Conservation (phyloP, 2,329 filamentous ascomycete species). For the Diaporthe batatas region DNA sequence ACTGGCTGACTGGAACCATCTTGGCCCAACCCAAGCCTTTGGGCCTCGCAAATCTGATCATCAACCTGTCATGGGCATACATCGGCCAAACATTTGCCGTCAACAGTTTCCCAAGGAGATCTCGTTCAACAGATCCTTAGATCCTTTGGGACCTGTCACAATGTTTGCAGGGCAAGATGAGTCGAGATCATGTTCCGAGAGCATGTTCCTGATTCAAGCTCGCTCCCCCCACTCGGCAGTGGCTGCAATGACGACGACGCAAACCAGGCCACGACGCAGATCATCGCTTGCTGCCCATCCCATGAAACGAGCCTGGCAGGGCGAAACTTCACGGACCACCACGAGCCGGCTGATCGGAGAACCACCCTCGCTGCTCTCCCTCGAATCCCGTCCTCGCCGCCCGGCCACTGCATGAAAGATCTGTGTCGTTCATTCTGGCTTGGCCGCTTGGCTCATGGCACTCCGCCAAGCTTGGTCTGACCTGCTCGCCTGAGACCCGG, state of each 20-base stretch:
- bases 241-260: not conserved
- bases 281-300: not conserved
- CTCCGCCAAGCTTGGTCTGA: constrained; percentile 9
- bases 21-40: constrained; percentile 1
- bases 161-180: not conserved
- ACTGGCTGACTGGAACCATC: not conserved
- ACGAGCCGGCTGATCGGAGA: constrained; percentile 14
- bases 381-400: not conserved
- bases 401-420: constrained; percentile 16
- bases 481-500: constrained; percentile 17
- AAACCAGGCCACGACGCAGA: not conserved
- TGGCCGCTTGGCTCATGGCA: constrained; percentile 15
- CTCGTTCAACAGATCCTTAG: no score
- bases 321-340: constrained; percentile 15
- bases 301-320: constrained; percentile 6
- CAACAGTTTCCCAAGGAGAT: not conserved
- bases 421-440: constrained; percentile 16
- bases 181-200: not conserved
- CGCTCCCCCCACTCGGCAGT: not conserved
- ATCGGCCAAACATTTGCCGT: not conserved
- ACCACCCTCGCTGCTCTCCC: not conserved
- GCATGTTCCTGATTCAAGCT: not conserved
- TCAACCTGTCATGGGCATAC: not conserved
- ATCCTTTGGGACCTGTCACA: not conserved
- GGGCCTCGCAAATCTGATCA: not conserved